Conservation (phyloP, 768 basidiomycete species). For the Boletus sp. region DNA sequence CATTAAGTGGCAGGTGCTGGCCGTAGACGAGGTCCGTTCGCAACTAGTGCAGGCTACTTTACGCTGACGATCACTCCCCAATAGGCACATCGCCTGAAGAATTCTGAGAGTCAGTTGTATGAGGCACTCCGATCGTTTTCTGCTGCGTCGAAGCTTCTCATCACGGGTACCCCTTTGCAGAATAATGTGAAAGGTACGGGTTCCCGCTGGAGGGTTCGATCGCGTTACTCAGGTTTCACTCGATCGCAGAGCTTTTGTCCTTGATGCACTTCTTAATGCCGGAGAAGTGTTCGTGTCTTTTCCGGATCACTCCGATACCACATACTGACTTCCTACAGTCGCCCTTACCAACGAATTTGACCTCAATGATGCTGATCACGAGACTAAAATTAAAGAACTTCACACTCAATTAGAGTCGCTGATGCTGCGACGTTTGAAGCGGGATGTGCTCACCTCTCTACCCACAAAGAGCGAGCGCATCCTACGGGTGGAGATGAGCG, state of each 20-base stretch:
- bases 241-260: slow-evolving; percentile 74
- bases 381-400: slow-evolving; percentile 91
- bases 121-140: slow-evolving; percentile 89
- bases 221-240: slow-evolving; percentile 7
- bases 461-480: slow-evolving; percentile 99
- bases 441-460: slow-evolving; percentile 91
- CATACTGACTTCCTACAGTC: slow-evolving; percentile 46
- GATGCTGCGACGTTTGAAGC: slow-evolving; percentile 94
- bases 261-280: slow-evolving; percentile 99
- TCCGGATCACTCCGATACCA: background rate
- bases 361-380: slow-evolving; percentile 88
- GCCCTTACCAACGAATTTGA: slow-evolving; percentile 94
- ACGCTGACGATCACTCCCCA: slow-evolving; percentile 13
- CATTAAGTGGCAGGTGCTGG: slow-evolving; percentile 96
- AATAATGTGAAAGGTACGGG: slow-evolving; percentile 94
- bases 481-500: slow-evolving; percentile 94
- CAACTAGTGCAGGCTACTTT: background rate
- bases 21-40: slow-evolving; percentile 84
- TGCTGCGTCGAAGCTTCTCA: slow-evolving; percentile 89
- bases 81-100: slow-evolving; percentile 95
- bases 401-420: slow-evolving; percentile 89
- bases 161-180: slow-evolving; percentile 97
- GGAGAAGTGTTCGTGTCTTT: slow-evolving; percentile 72
- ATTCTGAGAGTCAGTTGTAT: slow-evolving; percentile 95
- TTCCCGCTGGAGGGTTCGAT: background rate